phyloP scores from a whole-genome alignment of 106 monocot species.

The Amphibolis antarctica region DNA sequence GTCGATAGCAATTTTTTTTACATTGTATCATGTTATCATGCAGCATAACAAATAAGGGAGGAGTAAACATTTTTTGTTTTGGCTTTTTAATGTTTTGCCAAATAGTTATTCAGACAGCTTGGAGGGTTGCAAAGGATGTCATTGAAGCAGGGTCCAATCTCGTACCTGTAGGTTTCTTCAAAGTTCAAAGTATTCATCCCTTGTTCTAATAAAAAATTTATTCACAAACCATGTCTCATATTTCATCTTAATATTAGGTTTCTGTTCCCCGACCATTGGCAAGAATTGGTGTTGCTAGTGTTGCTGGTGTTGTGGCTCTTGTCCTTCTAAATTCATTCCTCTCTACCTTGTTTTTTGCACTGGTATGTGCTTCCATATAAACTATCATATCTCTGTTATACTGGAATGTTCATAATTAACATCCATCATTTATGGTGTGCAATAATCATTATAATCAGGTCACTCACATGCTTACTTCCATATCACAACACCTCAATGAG shows the following conservation, averaged over 20 bases:
- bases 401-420: no score
- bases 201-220: neutral
- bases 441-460: no score
- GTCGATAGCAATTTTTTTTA: no score
- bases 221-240: neutral
- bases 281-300: conserved; percentile 8
- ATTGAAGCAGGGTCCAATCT: conserved; percentile 18
- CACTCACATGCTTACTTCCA: no score
- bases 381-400: no score
- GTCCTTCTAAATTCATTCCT: conserved; percentile 13
- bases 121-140: conserved; percentile 17
- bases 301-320: conserved; percentile 8
- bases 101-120: conserved; percentile 10
- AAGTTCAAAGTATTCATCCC: neutral
- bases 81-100: neutral
- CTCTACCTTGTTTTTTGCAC: conserved; percentile 5
- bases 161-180: conserved; percentile 12
- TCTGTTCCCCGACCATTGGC: conserved; percentile 12
- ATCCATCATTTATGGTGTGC: no score
- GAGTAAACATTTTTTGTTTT: neutral
- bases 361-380: conserved; percentile 1
- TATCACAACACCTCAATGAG: no score
- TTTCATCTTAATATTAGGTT: neutral
- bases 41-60: neutral
- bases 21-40: neutral